These are phyloP conservation scores for Blastocystis sp. DNA, from an alignment of 352 stramenopile genomes.

Conservation along the genomic window DNA sequence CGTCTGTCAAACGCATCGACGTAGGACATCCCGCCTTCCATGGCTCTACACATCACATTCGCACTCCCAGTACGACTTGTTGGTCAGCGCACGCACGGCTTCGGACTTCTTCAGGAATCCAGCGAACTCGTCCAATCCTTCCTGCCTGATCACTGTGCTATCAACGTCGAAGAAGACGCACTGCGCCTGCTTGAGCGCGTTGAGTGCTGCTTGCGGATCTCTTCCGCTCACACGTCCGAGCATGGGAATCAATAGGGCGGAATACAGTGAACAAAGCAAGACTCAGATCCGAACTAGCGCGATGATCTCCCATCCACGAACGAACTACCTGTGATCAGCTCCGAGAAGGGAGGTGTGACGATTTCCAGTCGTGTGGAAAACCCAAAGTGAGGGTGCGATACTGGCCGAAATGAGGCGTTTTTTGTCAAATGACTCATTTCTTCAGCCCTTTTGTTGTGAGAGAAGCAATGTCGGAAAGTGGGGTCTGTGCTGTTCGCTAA, in stretches of 20 bases:
- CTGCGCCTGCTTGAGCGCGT: slow-evolving; percentile 21
- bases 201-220: slow-evolving; percentile 13
- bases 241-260: not conserved
- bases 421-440: slow-evolving; percentile 32
- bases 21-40: slow-evolving; percentile 42
- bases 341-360: not conserved
- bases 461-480: slow-evolving; percentile 6
- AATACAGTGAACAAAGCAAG: too few relatives aligned
- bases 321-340: not conserved
- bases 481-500: not conserved
- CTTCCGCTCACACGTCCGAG: slow-evolving; percentile 14
- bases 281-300: too few relatives aligned
- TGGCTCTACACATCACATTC: slow-evolving; percentile 18
- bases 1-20: slow-evolving; percentile 60
- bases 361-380: not conserved
- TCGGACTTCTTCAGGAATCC: slow-evolving; percentile 52
- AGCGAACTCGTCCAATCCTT: slow-evolving; percentile 70
- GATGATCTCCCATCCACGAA: not conserved
- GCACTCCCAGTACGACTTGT: not conserved
- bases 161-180: slow-evolving; percentile 67
- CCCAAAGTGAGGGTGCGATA: not conserved
- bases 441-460: not conserved
- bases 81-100: slow-evolving; percentile 23
- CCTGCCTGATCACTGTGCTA: slow-evolving; percentile 52
- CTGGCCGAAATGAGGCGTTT: not conserved